Evolutionary conservation across 371 early-diverging fungal genomes (phyloP).

Genomic region (Zancudomyces culisetae): DNA sequence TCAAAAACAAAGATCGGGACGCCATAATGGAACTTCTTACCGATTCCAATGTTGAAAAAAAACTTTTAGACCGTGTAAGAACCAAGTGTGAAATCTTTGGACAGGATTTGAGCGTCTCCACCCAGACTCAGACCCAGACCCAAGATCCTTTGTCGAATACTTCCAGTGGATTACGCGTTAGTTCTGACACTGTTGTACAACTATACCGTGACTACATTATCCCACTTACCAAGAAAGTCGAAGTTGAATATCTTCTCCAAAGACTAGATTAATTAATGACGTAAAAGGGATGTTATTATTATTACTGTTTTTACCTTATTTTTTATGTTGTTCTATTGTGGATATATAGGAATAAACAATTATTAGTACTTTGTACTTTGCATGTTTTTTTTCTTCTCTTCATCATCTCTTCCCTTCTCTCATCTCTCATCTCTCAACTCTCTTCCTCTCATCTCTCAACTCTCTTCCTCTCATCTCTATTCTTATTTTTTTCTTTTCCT

Average conservation of each 20-base stretch:
- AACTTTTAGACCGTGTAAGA: conserved; percentile 55
- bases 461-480: no score
- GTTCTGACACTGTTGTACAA: conserved; percentile 56
- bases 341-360: no score
- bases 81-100: conserved; percentile 84
- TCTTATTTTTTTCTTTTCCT: no score
- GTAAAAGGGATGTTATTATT: not conserved
- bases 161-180: conserved; percentile 10
- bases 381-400: no score
- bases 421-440: no score
- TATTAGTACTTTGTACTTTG: no score
- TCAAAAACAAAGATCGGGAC: conserved; percentile 46
- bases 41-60: conserved; percentile 60
- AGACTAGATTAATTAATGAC: conserved; percentile 22
- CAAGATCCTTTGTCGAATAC: conserved; percentile 3
- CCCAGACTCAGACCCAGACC: not conserved
- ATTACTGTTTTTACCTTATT: not conserved
- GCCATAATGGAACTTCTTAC: conserved; percentile 71
- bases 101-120: conserved; percentile 36
- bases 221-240: conserved; percentile 75
- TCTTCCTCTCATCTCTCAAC: no score
- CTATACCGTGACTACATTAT: conserved; percentile 77
- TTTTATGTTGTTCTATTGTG: no score
- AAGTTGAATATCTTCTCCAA: conserved; percentile 73
- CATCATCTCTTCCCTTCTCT: no score